Percentiles rank a stretch among this genome's conserved stretches.
Evolutionary conservation across 352 stramenopile genomes (phyloP).

Genomic region (Phytopythium helicoides): DNA sequence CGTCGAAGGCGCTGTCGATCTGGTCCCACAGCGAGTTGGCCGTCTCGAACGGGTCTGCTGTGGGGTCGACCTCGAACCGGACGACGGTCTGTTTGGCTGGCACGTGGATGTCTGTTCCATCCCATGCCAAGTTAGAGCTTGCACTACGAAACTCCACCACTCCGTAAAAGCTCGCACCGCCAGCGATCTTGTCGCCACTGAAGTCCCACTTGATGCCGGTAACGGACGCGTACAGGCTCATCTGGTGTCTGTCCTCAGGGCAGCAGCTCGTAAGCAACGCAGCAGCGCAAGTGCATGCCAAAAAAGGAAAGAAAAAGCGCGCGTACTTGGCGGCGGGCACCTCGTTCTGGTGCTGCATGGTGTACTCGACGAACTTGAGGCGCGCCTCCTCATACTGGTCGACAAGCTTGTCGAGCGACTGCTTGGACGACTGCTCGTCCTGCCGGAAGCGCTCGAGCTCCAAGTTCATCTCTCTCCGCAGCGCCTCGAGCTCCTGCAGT

Average conservation of each 20-base stretch:
- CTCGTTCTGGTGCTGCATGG: constrained; percentile 61
- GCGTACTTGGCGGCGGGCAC: constrained; percentile 69
- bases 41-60: constrained; percentile 44
- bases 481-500: constrained; percentile 59
- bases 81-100: constrained; percentile 51
- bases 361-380: constrained; percentile 58
- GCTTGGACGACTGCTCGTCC: constrained; percentile 68
- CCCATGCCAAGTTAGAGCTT: not conserved
- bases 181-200: constrained; percentile 40
- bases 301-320: no score
- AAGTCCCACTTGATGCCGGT: constrained; percentile 85
- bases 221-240: constrained; percentile 71
- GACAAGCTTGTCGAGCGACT: constrained; percentile 53
- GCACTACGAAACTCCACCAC: no score
- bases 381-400: constrained; percentile 69
- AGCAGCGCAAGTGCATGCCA: no score
- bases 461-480: constrained; percentile 64
- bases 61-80: constrained; percentile 53
- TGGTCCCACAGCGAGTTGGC: constrained; percentile 68
- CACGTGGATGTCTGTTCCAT: constrained; percentile 58
- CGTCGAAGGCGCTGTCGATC: constrained; percentile 67
- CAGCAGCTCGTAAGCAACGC: no score
- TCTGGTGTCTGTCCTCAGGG: constrained; percentile 72
- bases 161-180: no score
- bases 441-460: constrained; percentile 65